Evolutionary conservation across 306 rosid species (phyloP), one percentile per base, ranked within the genome.

Genomic region (Gastrolobium bilobum): DNA sequence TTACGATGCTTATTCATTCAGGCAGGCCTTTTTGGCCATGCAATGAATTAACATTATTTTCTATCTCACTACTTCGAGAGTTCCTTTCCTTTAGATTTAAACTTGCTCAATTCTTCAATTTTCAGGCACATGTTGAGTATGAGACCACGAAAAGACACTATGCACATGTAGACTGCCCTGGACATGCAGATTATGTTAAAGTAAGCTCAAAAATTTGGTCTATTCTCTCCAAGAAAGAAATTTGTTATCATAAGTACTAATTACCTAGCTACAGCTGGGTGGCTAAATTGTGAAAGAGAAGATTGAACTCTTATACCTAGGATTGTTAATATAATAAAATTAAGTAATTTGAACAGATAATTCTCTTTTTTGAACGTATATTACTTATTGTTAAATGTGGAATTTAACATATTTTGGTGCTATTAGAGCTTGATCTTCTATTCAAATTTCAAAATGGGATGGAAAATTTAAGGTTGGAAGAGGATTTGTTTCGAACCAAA

Each of bases 161-260:
- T 83, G 98, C 98, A 0, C 98, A 93, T 46, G 98, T 93, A 7
- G 98, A 93, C 82, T 93, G 98, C 83, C 97, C 98, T 5, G 98
- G 98, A 57, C 98, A 93, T 31, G 98, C 98, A 4, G 98, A 93
- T 79, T 93, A 93, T 89, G 98, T 93, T 26, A 93, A 93, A 81
- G 98, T 91, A 81, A 90, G 90, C 50, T 85, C 14, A 30, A 38
- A 53, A 53, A 40, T 52, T 68, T 54, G 44, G 42, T 74, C 57
- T 73, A 66, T 34, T 40, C 38, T 70, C 35, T 39, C 62, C n/a
- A 7, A 11, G 53, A 63, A 58, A 57, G 29, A 26, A 5, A n/a
- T 58, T 57, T 0, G 52, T 68, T 7, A 2, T 61, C 37, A 5
- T 66, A 69, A 34, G 35, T 69, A 1, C 54, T 33, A 42, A 52